Percentiles rank a stretch among this genome's conserved stretches.
These are phyloP conservation scores for Volvox carteri DNA, from an alignment of 163 green algal species.

Conservation along the genomic window DNA sequence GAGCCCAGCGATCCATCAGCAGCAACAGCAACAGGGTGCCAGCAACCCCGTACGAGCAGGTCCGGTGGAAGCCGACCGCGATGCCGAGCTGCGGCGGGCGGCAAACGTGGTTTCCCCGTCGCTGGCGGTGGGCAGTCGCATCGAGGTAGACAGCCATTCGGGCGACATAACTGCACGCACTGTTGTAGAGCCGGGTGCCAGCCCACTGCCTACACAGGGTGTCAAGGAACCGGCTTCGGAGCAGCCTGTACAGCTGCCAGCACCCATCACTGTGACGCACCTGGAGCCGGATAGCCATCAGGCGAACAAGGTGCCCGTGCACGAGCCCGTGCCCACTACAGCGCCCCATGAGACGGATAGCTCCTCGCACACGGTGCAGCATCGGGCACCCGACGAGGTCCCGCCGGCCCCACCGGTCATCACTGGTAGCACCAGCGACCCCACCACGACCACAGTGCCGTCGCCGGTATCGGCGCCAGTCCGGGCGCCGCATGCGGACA, in stretches of 20 bases:
- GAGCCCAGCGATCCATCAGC: not conserved
- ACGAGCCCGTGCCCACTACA: not conserved
- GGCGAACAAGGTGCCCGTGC: not conserved
- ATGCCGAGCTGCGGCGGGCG: not conserved
- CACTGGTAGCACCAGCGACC: not conserved
- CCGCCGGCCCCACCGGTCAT: not conserved
- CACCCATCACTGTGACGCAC: slow-evolving; percentile 13
- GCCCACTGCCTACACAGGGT: not conserved
- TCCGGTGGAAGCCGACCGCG: slow-evolving; percentile 17
- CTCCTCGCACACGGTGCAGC: not conserved
- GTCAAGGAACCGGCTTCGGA: not conserved
- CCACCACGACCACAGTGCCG: not conserved
- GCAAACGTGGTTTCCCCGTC: not conserved
- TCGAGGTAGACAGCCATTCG: slow-evolving; percentile 20
- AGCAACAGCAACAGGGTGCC: not conserved
- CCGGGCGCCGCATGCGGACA: not conserved
- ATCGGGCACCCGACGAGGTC: not conserved
- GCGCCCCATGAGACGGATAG: slow-evolving; percentile 34
- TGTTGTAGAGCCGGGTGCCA: slow-evolving; percentile 18
- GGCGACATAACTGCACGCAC: not conserved
- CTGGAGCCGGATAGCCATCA: slow-evolving; percentile 8
- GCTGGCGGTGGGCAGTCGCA: slow-evolving; percentile 42
- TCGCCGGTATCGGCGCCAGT: not conserved
- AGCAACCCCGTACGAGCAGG: not conserved
- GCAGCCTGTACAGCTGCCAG: not conserved